These are phyloP conservation scores for Yamadazyma aaseri DNA, from an alignment of 1,139 yeast species.

Conservation along the genomic window DNA sequence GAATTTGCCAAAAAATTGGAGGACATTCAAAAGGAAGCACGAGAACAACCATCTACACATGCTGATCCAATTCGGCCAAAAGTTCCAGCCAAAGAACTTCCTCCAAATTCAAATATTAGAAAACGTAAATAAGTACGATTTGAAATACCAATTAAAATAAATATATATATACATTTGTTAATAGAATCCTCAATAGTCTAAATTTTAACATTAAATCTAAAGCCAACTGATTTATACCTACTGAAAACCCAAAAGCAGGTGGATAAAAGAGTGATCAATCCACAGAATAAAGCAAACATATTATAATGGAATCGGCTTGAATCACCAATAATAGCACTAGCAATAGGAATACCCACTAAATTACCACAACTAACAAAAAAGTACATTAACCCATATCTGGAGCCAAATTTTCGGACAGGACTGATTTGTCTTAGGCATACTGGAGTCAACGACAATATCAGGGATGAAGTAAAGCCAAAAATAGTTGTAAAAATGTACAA, in stretches of 20 bases:
- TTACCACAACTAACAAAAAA: constrained; percentile 40
- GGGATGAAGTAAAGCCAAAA: constrained; percentile 34
- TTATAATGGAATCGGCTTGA: constrained; percentile 30
- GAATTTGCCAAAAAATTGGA: constrained; percentile 37
- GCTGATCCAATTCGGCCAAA: no score
- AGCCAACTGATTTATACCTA: constrained; percentile 34
- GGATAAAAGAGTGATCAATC: constrained; percentile 28
- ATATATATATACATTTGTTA: not conserved
- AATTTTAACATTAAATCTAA: constrained; percentile 30
- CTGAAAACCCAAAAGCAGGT: constrained; percentile 31
- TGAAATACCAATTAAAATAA: not conserved
- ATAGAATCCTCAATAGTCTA: constrained; percentile 4
- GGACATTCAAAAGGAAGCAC: constrained; percentile 21
- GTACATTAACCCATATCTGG: constrained; percentile 40
- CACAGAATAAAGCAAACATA: constrained; percentile 37
- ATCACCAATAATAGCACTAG: constrained; percentile 40
- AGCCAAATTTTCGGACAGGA: constrained; percentile 35
- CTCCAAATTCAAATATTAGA: no score
- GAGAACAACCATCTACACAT: no score
- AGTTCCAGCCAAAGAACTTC: no score
- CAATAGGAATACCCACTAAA: constrained; percentile 44
- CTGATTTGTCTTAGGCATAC: constrained; percentile 41
- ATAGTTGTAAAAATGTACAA: constrained; percentile 24
- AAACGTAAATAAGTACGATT: no score
- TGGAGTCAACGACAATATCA: constrained; percentile 35